Evolutionary conservation across 2,329 filamentous ascomycete genomes (phyloP).

Genomic region (Fusarium aywerte): DNA sequence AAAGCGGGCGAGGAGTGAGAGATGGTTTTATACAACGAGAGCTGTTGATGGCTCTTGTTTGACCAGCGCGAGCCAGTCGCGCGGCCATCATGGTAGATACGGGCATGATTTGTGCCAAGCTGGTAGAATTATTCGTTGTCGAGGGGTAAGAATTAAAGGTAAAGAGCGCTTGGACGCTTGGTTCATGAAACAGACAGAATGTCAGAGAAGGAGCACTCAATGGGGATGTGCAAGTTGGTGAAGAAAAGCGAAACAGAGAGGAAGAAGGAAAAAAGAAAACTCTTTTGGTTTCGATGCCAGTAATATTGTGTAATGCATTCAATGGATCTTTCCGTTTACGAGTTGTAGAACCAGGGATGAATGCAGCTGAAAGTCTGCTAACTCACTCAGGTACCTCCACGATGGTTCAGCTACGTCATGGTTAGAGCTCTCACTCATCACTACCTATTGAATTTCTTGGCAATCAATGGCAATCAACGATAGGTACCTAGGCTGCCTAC

Average conservation of each 20-base stretch:
- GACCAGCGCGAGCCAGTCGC: constrained; percentile 41
- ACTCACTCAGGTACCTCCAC: constrained; percentile 16
- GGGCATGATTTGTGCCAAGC: constrained; percentile 33
- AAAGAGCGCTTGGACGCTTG: constrained; percentile 10
- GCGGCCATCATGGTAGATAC: constrained; percentile 40
- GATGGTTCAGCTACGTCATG: constrained; percentile 31
- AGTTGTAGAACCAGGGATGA: constrained; percentile 27
- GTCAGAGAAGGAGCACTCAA: constrained; percentile 20
- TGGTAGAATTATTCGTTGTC: constrained; percentile 9
- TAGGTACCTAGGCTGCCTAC: constrained; percentile 34
- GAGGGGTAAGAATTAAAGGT: neutral
- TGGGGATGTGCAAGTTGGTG: constrained; percentile 2
- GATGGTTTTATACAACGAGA: constrained; percentile 29
- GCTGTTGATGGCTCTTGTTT: constrained; percentile 16
- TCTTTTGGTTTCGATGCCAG: constrained; percentile 1
- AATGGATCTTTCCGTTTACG: constrained; percentile 31
- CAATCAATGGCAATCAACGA: constrained; percentile 31
- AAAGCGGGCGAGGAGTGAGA: constrained; percentile 22
- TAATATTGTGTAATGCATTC: constrained; percentile 28
- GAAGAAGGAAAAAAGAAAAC: neutral
- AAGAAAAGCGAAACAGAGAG: constrained; percentile 2
- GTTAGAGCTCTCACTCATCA: constrained; percentile 20
- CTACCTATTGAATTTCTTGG: constrained; percentile 33
- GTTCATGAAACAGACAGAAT: constrained; percentile 24
- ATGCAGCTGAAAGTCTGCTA: constrained; percentile 9